Evolutionary conservation across 1,284 basidiomycete species (phyloP).

Genomic region (Cryptococcus sp.): DNA sequence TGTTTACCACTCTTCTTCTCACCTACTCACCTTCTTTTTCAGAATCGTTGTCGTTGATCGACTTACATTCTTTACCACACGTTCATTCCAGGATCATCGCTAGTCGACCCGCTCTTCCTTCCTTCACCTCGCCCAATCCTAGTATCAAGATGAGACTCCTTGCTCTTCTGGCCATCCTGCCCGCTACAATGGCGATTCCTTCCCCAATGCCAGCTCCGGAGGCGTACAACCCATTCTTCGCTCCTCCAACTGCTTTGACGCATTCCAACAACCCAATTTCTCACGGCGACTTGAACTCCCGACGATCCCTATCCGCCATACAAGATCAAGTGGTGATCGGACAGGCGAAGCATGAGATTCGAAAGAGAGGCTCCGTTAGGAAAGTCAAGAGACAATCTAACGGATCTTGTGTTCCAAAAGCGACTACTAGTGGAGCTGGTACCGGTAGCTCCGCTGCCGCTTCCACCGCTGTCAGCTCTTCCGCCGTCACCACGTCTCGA

Average conservation of each 20-base stretch:
- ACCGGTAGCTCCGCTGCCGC: neutral
- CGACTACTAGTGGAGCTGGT: too few species aligned
- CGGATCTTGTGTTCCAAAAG: neutral
- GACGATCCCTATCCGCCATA: neutral
- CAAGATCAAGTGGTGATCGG: neutral
- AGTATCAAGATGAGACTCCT: neutral
- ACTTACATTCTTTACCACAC: neutral
- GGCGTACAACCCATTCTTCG: neutral
- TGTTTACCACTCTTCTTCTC: too few species aligned
- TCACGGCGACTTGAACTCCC: neutral
- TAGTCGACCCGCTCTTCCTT: neutral
- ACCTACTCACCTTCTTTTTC: too few species aligned
- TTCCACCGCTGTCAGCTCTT: neutral
- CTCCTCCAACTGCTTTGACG: neutral
- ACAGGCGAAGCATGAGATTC: neutral
- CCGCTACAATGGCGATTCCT: neutral
- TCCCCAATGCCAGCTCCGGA: neutral
- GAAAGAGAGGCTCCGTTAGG: neutral
- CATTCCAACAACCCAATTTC: neutral
- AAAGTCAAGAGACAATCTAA: neutral
- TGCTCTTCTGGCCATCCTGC: neutral
- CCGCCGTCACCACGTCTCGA: neutral
- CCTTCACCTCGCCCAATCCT: neutral
- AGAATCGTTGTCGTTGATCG: slow-evolving; percentile 1
- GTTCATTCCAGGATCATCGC: too few species aligned